Percentiles rank a stretch among this genome's conserved stretches.
Evolutionary conservation across 805 yeast genomes (phyloP).

Genomic region (Lachancea nothofagi): DNA sequence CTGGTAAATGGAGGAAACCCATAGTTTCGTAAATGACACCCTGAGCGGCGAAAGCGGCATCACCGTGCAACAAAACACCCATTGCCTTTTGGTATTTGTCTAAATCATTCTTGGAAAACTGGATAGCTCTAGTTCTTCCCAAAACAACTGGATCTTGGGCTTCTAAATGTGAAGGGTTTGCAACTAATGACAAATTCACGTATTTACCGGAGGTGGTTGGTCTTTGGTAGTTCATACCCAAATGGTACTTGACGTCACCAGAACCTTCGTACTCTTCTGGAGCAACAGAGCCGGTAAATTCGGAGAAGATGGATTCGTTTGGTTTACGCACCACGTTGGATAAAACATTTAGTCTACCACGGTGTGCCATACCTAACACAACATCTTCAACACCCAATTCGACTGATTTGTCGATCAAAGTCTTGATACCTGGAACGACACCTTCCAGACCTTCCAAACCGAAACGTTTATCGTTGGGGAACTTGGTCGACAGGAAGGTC

Average conservation of each 20-base stretch:
- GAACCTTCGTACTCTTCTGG: constrained; percentile 80
- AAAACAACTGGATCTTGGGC: constrained; percentile 98
- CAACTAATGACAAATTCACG: constrained; percentile 92
- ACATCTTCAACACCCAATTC: constrained; percentile 91
- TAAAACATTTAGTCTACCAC: constrained; percentile 97
- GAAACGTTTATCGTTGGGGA: constrained; percentile 97
- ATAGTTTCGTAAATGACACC: constrained; percentile 99
- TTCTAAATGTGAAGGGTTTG: constrained; percentile 98
- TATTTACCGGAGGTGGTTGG: constrained; percentile 98
- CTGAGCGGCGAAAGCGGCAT: constrained; percentile 97
- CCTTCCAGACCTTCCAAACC: constrained; percentile 99
- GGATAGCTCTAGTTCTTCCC: constrained; percentile 96
- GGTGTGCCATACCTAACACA: constrained; percentile 98
- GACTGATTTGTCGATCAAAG: constrained; percentile 88
- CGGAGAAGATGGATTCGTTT: constrained; percentile 94
- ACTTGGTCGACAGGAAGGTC: constrained; percentile 85
- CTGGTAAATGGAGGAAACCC: constrained; percentile 90
- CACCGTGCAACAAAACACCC: constrained; percentile 94
- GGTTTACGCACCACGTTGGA: constrained; percentile 98
- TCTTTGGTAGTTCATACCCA: constrained; percentile 98
- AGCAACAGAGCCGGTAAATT: constrained; percentile 85
- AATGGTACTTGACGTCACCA: constrained; percentile 98
- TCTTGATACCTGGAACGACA: constrained; percentile 93
- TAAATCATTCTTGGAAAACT: constrained; percentile 83
- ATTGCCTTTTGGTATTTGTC: constrained; percentile 81